Percentiles rank a stretch among this genome's conserved stretches.
Evolutionary conservation across 257 asterid genomes (phyloP).

Genomic region (Capsicum pubescens): DNA sequence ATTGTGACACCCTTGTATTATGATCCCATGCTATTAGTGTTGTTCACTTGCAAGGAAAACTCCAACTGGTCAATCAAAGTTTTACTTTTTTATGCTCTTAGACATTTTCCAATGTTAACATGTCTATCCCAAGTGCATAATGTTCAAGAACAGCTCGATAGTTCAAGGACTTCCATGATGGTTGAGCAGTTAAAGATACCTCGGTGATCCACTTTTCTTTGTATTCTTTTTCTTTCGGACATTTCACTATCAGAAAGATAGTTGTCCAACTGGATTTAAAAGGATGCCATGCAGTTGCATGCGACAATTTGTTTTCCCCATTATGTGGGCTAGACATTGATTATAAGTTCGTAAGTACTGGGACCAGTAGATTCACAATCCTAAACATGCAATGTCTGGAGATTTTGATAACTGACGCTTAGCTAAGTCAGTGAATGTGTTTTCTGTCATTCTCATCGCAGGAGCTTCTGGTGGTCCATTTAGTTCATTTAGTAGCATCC

Average conservation of each 20-base stretch:
- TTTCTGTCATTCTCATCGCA: not conserved
- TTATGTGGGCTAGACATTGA: not conserved
- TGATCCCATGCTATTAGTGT: not conserved
- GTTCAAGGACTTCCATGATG: not conserved
- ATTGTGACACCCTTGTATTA: not conserved
- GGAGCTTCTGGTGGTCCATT: conserved; percentile 3
- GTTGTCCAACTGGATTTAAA: not conserved
- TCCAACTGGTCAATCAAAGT: conserved; percentile 21
- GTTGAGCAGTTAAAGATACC: conserved; percentile 16
- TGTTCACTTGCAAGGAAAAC: not conserved
- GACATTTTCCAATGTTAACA: not conserved
- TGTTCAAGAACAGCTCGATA: not conserved
- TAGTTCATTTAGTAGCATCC: not conserved
- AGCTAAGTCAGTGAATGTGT: not conserved
- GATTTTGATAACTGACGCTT: not conserved
- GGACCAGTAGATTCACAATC: not conserved
- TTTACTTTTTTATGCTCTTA: not conserved
- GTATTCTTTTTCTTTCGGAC: not conserved
- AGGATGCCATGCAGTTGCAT: not conserved
- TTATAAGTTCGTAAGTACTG: not conserved
- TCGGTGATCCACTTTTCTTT: not conserved
- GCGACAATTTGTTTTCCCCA: not conserved
- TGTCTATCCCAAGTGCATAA: not conserved
- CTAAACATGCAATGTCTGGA: conserved; percentile 24
- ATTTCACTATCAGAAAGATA: not conserved